Base-by-base conservation (phyloP, 73 alveolate species). In the Loxodes magnus region DNA sequence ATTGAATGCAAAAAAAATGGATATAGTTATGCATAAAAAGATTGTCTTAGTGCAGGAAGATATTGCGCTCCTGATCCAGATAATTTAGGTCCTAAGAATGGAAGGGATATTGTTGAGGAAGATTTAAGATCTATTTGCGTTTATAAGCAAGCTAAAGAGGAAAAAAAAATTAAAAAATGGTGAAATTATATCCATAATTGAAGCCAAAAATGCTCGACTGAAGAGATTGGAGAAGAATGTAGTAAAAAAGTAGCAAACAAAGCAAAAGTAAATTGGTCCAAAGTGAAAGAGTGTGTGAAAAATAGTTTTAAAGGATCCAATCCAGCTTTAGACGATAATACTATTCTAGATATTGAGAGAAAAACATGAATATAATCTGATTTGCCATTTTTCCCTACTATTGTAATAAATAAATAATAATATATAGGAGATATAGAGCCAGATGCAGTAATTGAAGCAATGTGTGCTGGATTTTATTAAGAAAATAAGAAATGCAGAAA, bases 401-500 rank as follows among this genome's bases (percentile, higher is more conserved):
- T 76, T 0, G 61, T 67, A 0, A 67, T 76, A 6, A 76, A 76
- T 28, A 43, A 56, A 4, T 23, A 51, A 15, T 44, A 82, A 0
- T 74, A 41, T 36, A 14, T 62, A 10, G 90, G 90, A 3, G 69
- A 44, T 17, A 31, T 76, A 5, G 71, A 70, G 16, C 29, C 71
- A 3, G 51, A 39, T 2, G 41, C 49, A 2, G 67, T 76, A 6
- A 37, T 51, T 21, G 28, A 43, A 20, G 74, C 79, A 6, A 34
- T 76, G 24, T 76, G 90, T 30, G 51, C 67, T 7, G 84, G 90
- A 4, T 69, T 76, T 35, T 38, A 49, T n/a, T 50, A 56, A 4
- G 64, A 59, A 0, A 77, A 22, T 29, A 6, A 66, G 30, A 34
- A 37, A 57, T 42, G 56, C 2, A 3, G 19, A 6, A 27, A 19